Base-by-base conservation (phyloP, 495 filamentous ascomycete species). In the Mytilinidion resinicola region DNA sequence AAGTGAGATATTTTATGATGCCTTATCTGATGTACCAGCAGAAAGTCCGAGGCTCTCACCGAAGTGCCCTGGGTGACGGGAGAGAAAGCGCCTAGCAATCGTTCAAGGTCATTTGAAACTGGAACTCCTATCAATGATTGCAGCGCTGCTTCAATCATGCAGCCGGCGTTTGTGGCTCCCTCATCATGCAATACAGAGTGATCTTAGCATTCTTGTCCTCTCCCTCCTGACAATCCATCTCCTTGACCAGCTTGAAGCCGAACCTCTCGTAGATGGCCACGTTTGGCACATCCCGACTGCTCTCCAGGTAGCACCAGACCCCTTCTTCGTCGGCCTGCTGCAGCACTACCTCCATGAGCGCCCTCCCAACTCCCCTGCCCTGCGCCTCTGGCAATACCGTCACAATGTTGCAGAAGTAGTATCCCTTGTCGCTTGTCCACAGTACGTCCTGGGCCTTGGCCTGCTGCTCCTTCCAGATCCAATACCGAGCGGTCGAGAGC, bases 351-450 rank as follows among this genome's bases (percentile, higher is more conserved):
- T 80, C 71, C 67, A 86, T 80, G 51, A 88, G 69, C 55, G 72
- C 70, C 56, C 78, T 77, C 4, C 84, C 85, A 4, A 87, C 74
- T 0, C 85, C 84, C 67, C 72, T 78, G 1, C 80, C 79, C 60
- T 85, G 81, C 57, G 74, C 76, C 46, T 78, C 73, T 1, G 82
- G 79, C 21, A 77, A 68, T n/a, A 87, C 84, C 2, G 82, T 82
- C 55, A 88, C 76, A 51, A 87, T 82, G 66, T 86, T 88, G 59
- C 84, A 82, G 60, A 87, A 88, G 60, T 86, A 87, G 65, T 88
- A 88, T 0, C 85, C 85, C 6, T 67, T 70, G 3, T 76, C 72
- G 65, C 83, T 80, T 10, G 75, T 77, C 83, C 83, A 85, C 9
- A 85, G 71, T 48, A 76, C 69, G 9, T 67, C 65, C 55, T 86